phyloP scores from a whole-genome alignment of 2,329 filamentous ascomycete species.

The Aureobasidium mangrovei region DNA sequence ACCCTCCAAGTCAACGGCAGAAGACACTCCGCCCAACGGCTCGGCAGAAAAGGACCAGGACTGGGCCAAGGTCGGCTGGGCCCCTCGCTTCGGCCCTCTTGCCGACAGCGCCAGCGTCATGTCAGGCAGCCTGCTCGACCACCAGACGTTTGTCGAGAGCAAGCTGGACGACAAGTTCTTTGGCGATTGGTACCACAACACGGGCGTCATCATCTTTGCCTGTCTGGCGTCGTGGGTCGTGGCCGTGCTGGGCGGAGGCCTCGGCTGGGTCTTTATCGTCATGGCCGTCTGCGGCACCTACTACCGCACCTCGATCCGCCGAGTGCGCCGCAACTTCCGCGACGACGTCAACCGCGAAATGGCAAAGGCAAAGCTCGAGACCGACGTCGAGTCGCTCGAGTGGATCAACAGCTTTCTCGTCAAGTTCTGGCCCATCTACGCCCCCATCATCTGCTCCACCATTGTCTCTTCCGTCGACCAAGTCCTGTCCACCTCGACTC shows the following conservation, averaged over 20 bases:
- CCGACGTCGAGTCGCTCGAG: conserved; percentile 83
- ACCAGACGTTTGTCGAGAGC: conserved; percentile 78
- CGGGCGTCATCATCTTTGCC: conserved; percentile 86
- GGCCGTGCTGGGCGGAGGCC: conserved; percentile 77
- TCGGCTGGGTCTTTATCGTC: conserved; percentile 87
- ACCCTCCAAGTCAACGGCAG: conserved; percentile 31
- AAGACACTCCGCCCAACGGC: conserved; percentile 26
- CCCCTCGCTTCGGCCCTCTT: conserved; percentile 71
- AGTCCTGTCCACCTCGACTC: conserved; percentile 85
- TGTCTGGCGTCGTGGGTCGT: conserved; percentile 86
- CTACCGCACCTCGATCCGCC: conserved; percentile 88
- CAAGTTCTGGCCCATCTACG: conserved; percentile 99
- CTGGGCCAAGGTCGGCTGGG: conserved; percentile 66
- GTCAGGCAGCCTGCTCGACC: conserved; percentile 60
- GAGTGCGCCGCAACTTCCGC: conserved; percentile 88
- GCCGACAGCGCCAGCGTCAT: conserved; percentile 40
- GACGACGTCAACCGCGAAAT: conserved; percentile 89
- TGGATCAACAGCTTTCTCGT: conserved; percentile 99
- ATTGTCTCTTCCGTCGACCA: conserved; percentile 93
- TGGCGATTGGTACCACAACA: conserved; percentile 98
- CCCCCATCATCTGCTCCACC: conserved; percentile 83
- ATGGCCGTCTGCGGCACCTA: conserved; percentile 92
- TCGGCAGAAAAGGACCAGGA: conserved; percentile 47
- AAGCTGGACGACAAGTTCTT: conserved; percentile 83
- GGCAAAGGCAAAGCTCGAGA: conserved; percentile 78